Base-by-base conservation (phyloP, 345 rosid species). In the Psidium guajava region DNA sequence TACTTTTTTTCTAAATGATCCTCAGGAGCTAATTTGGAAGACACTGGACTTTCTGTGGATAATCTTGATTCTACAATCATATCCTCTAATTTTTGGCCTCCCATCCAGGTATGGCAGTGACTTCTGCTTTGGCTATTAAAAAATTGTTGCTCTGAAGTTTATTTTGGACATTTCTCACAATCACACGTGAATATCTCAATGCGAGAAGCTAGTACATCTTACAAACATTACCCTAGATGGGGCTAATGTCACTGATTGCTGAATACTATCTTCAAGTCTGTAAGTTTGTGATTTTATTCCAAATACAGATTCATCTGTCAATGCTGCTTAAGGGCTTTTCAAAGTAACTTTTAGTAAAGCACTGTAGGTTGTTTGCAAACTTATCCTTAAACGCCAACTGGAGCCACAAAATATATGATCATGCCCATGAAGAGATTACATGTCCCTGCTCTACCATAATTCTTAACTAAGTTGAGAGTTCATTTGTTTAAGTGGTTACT, bases 31-130 rank as follows among this genome's bases (percentile, higher is more conserved):
- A 92, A 88, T 85, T 84, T 80, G 49, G 90, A 80, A 59, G 93
- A 92, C 86, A 55, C 84, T 80, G 96, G 90, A 81, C 82, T 88
- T 75, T 92, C 93, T 88, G 86, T 92, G 86, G 98, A 93, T 89
- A 91, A 89, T 82, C 89, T 97, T 85, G 90, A 92, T 91, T 94
- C 98, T 32, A 95, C 98, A 52, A 94, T 97, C 87, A 91, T 95
- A 89, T 97, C 99, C 85, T 93, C 95, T 28, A 97, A 96, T 89
- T 97, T 96, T 90, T 97, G 98, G 98, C 99, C 98, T 84, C 96
- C 98, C 73, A 96, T 97, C 88, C 99, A 95, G 98, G 98, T 95
- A 82, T 18, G 24, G n/a, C 80, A 36, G 14, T 69, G 49, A 49
- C 57, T 59, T 32, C 44, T 51, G 15, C 51, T 54, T 49, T 81